phyloP scores from a whole-genome alignment of 75 land plant species.

The Selaginella tamariscina region DNA sequence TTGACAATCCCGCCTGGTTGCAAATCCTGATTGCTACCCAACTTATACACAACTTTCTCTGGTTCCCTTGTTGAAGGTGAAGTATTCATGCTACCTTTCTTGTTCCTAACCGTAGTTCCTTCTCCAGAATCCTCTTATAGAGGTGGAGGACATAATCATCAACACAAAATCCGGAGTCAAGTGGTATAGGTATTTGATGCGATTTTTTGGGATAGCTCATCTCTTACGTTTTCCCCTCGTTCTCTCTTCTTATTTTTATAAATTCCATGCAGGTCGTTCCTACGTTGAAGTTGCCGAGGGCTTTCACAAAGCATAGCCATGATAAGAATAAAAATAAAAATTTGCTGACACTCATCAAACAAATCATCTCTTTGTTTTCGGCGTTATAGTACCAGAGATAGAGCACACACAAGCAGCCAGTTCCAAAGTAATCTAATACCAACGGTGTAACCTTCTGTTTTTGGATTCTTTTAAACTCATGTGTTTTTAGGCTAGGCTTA shows the following conservation, averaged over 20 bases:
- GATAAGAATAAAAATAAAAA: slow-evolving; percentile 29
- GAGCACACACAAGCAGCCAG: slow-evolving; percentile 69
- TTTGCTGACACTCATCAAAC: not conserved
- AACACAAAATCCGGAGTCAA: slow-evolving; percentile 95
- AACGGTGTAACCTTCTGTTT: too few relatives aligned
- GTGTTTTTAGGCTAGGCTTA: too few relatives aligned
- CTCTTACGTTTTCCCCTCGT: not conserved
- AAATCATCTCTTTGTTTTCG: not conserved
- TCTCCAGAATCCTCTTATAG: slow-evolving; percentile 63
- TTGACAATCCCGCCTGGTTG: slow-evolving; percentile 62
- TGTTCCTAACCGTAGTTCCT: slow-evolving; percentile 1
- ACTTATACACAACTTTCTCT: slow-evolving; percentile 90
- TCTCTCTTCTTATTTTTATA: not conserved
- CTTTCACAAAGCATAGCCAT: slow-evolving; percentile 84
- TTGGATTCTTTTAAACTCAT: too few relatives aligned
- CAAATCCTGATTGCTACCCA: slow-evolving; percentile 98
- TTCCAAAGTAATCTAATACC: slow-evolving; percentile 75
- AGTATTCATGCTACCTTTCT: too few relatives aligned
- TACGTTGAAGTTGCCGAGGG: slow-evolving; percentile 90
- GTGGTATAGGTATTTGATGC: slow-evolving; percentile 94
- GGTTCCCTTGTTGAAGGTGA: slow-evolving; percentile 79
- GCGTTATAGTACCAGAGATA: slow-evolving; percentile 78
- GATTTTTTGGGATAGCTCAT: too few relatives aligned
- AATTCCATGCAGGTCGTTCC: slow-evolving; percentile 60
- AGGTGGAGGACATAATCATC: slow-evolving; percentile 58